Conservation (phyloP, 805 yeast genomes). For the Suhomyces kilbournensis region DNA sequence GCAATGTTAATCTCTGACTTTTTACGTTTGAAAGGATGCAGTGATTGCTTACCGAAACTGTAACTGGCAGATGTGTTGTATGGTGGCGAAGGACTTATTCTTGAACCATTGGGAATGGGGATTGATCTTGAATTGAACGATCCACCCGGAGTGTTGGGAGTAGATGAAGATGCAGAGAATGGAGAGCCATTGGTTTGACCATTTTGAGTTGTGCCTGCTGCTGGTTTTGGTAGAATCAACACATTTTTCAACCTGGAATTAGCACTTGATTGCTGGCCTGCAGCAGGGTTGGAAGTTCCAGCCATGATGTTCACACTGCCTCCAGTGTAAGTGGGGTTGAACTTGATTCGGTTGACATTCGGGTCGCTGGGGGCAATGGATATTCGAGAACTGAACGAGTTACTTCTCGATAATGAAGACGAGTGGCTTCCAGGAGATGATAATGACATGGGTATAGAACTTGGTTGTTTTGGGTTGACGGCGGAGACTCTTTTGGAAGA, state of each 20-base stretch:
- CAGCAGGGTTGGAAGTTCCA: background rate
- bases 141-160: conserved; percentile 14
- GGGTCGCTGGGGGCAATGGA: conserved; percentile 4
- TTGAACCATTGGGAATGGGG: conserved; percentile 23
- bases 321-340: conserved; percentile 5
- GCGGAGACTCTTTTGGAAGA: conserved; percentile 37
- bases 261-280: conserved; percentile 1
- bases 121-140: conserved; percentile 21
- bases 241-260: conserved; percentile 32
- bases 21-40: conserved; percentile 40
- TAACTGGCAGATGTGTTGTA: conserved; percentile 12
- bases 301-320: background rate
- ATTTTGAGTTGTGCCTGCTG: conserved; percentile 2
- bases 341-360: conserved; percentile 1
- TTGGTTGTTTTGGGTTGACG: background rate
- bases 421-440: background rate
- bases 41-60: background rate
- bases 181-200: conserved; percentile 2
- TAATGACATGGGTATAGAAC: conserved; percentile 2
- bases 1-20: conserved; percentile 35
- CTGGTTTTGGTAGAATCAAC: conserved; percentile 41
- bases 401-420: conserved; percentile 2
- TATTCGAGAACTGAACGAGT: conserved; percentile 2
- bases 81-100: conserved; percentile 23
- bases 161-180: conserved; percentile 8